These are phyloP conservation scores for Sporothrix globosa DNA, from an alignment of 2,329 filamentous ascomycete genomes.

Conservation along the genomic window DNA sequence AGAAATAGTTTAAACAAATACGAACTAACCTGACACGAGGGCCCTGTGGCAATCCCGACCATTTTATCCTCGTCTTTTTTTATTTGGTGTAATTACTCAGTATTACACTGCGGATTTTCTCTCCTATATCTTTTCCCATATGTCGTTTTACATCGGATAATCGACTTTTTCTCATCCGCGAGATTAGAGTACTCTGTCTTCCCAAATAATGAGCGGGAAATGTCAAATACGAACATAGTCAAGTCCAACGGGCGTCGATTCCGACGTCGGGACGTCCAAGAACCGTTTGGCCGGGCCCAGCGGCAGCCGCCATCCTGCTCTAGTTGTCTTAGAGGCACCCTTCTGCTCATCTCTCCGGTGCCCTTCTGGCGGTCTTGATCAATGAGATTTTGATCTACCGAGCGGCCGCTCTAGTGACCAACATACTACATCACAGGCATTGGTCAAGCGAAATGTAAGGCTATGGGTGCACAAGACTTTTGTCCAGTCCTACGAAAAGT, in stretches of 20 bases:
- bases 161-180: not conserved
- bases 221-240: not conserved
- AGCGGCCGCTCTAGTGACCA: not conserved
- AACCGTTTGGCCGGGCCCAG: conserved; percentile 11
- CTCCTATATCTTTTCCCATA: not conserved
- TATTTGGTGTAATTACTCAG: not conserved
- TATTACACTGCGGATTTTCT: no score
- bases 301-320: not conserved
- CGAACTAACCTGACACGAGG: conserved; percentile 8
- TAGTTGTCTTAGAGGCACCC: not conserved
- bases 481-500: no score
- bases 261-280: no score
- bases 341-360: not conserved
- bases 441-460: not conserved
- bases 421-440: not conserved
- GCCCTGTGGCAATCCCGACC: not conserved
- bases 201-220: not conserved
- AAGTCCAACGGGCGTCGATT: not conserved
- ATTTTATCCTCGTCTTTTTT: not conserved
- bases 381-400: conserved; percentile 16
- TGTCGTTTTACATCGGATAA: not conserved
- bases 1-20: conserved; percentile 15
- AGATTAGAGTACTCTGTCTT: not conserved
- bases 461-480: not conserved
- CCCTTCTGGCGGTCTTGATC: conserved; percentile 1